A percentile compares a stretch with the other conserved stretches of the same genome.
These are phyloP conservation scores for Trametes cinnabarina DNA, from an alignment of 768 basidiomycete genomes.

Conservation along the genomic window DNA sequence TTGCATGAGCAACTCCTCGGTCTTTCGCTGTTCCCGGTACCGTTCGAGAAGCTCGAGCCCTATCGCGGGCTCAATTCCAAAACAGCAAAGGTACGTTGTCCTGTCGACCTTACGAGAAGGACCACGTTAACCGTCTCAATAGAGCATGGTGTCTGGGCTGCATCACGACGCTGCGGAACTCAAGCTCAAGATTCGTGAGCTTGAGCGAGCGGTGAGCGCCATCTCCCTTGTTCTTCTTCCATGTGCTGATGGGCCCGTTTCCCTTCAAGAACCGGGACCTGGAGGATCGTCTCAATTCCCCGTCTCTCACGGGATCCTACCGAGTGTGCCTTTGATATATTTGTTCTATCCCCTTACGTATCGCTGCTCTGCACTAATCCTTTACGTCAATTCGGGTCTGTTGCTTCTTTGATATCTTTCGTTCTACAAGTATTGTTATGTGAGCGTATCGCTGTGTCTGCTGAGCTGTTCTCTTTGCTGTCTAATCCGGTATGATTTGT, in stretches of 20 bases:
- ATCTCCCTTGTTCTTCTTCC: not conserved
- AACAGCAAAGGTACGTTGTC: slow-evolving; percentile 59
- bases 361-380: no score
- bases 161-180: slow-evolving; percentile 61
- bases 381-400: no score
- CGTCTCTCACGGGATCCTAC: not conserved
- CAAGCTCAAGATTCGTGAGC: slow-evolving; percentile 63
- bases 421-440: no score
- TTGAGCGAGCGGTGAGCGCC: slow-evolving; percentile 60
- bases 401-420: no score
- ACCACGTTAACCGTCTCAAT: not conserved
- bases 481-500: no score
- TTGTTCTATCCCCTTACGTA: no score
- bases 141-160: slow-evolving; percentile 75
- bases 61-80: slow-evolving; percentile 74
- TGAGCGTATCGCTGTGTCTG: no score
- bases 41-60: slow-evolving; percentile 16
- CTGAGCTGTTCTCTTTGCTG: not conserved
- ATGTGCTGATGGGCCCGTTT: not conserved
- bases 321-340: not conserved
- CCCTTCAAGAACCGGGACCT: slow-evolving; percentile 3
- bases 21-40: slow-evolving; percentile 48
- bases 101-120: not conserved
- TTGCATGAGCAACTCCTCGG: slow-evolving; percentile 59
- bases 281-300: not conserved